Evolutionary conservation across 2,329 filamentous ascomycete species (phyloP), one percentile per base, ranked within the genome.

Genomic region (Penicillium sp.): DNA sequence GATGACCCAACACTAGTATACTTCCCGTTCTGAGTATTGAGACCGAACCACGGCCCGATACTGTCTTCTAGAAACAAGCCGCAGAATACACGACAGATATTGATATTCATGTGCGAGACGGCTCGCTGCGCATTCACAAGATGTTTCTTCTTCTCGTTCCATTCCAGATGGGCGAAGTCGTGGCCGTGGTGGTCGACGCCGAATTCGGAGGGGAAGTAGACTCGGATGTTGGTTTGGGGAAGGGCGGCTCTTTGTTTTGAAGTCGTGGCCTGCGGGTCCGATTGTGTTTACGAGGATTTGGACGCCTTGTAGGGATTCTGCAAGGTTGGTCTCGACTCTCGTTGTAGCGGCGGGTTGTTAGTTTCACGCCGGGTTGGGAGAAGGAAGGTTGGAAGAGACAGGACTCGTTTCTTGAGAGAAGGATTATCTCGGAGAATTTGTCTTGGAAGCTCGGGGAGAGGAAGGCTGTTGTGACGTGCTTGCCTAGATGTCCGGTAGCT

Each of bases 171-270:
- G 4, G 44, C 21, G 12, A 61, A 61, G 29, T 61, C 52, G 4
- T 61, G 59, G 6, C 42, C 48, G 47, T 73, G 72, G 53, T 76
- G 73, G 55, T 76, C 69, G 39, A 75, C 73, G 13, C 74, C 74
- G 49, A 75, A 75, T 29, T 75, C 73, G 5, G 74, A 75, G 10
- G 44, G 12, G 45, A 75, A 67, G 58, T 76, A 76, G 6, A 75
- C 53, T 56, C 66, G 66, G 29, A 75, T 57, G 0, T 61, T 45
- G 0, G 72, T 66, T 23, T 53, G 21, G 2, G 70, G 66, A 0
- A 74, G 48, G 2, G 60, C 58, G 10, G 56, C 58, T 23, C 17
- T 61, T 64, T 25, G 72, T 70, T 50, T 70, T 70, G 55, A 74
- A 68, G 12, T 50, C 48, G 36, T 73, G 65, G 55, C 73, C 68